These are phyloP conservation scores for Nicotiana benthamiana DNA, from an alignment of 257 asterid species.

Conservation along the genomic window DNA sequence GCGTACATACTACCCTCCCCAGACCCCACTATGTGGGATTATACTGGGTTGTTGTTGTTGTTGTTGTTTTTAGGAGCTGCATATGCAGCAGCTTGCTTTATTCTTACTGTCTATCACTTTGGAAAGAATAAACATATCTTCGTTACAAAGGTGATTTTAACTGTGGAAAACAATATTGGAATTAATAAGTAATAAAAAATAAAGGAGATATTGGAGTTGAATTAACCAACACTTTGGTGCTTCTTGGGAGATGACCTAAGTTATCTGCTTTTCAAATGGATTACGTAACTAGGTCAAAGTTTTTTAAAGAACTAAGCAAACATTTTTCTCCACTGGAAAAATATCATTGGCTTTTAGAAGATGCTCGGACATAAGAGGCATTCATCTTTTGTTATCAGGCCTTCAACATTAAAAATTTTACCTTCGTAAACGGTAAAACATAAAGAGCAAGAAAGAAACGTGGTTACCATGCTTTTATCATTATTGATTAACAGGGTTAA, in stretches of 20 bases:
- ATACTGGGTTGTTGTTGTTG: no score
- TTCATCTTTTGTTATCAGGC: not conserved
- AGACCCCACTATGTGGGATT: no score
- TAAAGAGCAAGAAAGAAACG: no score
- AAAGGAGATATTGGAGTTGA: not conserved
- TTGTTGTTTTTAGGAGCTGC: not conserved
- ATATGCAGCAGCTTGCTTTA: not conserved
- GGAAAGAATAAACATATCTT: not conserved
- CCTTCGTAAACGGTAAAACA: no score
- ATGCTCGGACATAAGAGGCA: not conserved
- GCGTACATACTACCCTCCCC: no score
- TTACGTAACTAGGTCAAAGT: not conserved
- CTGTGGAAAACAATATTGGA: not conserved
- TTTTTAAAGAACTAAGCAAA: not conserved
- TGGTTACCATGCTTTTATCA: not conserved
- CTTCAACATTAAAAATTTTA: not conserved
- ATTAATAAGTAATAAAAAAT: not conserved
- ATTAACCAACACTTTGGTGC: not conserved
- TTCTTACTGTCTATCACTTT: not conserved
- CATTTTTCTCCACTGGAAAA: not conserved
- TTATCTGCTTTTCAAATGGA: not conserved
- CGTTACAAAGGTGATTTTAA: not conserved
- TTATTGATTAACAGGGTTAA: not conserved
- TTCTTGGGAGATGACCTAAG: not conserved
- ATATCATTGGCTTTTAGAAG: not conserved